Percentiles rank a stretch among this genome's conserved stretches.
Conservation (phyloP, 176 grass and related monocot species). For the Oryza meyeriana region DNA sequence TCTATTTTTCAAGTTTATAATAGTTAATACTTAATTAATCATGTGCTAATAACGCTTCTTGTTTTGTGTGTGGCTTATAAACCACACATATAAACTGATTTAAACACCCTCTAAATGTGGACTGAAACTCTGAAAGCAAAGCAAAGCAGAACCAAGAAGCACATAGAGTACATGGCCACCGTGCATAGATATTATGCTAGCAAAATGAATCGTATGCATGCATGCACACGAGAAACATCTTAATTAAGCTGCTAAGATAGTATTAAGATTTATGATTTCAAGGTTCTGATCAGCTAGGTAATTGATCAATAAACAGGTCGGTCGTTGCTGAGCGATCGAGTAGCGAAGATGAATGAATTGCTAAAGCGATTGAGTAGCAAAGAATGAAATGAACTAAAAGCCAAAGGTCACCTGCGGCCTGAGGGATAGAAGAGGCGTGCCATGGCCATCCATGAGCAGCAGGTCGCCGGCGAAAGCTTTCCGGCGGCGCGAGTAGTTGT, state of each 20-base stretch:
- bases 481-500: conserved; percentile 68
- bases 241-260: neutral
- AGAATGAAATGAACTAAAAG: neutral
- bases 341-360: neutral
- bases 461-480: conserved; percentile 72
- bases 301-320: too few species aligned
- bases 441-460: conserved; percentile 74
- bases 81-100: too few species aligned
- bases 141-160: neutral
- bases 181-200: neutral
- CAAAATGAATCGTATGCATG: neutral
- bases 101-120: too few species aligned
- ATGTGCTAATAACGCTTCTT: too few species aligned
- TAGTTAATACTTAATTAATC: too few species aligned
- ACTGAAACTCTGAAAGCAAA: neutral
- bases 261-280: too few species aligned
- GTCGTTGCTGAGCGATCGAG: neutral
- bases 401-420: conserved; percentile 51
- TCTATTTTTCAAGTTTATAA: too few species aligned
- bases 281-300: too few species aligned
- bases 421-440: conserved; percentile 51
- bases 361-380: neutral
- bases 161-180: neutral
- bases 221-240: neutral
- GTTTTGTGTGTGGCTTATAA: too few species aligned